A percentile compares a stretch with the other conserved stretches of the same genome.
Conservation (phyloP, 2,329 filamentous ascomycete species). For the Xylariomycetidae sp. region DNA sequence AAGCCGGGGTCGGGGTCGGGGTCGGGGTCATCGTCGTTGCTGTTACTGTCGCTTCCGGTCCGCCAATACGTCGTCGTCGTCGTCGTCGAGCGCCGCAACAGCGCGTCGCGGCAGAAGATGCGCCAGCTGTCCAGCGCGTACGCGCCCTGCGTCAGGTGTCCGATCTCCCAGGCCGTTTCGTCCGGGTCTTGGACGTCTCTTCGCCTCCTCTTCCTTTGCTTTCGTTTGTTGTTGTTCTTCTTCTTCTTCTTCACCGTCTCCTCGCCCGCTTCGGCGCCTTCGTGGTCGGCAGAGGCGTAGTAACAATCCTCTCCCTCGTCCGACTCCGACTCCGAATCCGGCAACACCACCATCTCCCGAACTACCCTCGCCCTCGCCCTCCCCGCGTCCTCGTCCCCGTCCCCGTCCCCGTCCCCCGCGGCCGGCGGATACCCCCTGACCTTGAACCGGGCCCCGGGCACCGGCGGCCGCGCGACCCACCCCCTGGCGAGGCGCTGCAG, state of each 20-base stretch:
- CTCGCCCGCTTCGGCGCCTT: slow-evolving; percentile 20
- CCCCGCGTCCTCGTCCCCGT: slow-evolving; percentile 16
- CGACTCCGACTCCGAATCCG: too few species aligned
- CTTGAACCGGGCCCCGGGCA: slow-evolving; percentile 45
- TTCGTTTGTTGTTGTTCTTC: too few species aligned
- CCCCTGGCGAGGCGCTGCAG: slow-evolving; percentile 64
- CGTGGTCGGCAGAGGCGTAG: too few species aligned
- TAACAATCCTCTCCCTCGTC: too few species aligned
- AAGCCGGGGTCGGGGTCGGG: slow-evolving; percentile 46
- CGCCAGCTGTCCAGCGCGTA: slow-evolving; percentile 89
- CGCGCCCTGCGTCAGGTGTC: slow-evolving; percentile 72
- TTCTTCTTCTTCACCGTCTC: slow-evolving; percentile 8
- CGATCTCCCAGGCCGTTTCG: slow-evolving; percentile 65
- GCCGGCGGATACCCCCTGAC: slow-evolving; percentile 41
- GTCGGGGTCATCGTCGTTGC: slow-evolving; percentile 63
- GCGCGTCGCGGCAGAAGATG: slow-evolving; percentile 80
- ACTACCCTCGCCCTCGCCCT: slow-evolving; percentile 1
- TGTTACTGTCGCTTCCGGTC: too few species aligned
- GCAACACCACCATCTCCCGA: not conserved
- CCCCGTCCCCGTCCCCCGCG: slow-evolving; percentile 22
- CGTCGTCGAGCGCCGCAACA: slow-evolving; percentile 63
- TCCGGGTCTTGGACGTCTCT: too few species aligned
- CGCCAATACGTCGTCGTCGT: too few species aligned
- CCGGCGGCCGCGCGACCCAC: slow-evolving; percentile 62
- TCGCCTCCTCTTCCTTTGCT: too few species aligned